Base-by-base conservation (phyloP, 495 filamentous ascomycete genomes). In the Bryoglossum gracile region DNA sequence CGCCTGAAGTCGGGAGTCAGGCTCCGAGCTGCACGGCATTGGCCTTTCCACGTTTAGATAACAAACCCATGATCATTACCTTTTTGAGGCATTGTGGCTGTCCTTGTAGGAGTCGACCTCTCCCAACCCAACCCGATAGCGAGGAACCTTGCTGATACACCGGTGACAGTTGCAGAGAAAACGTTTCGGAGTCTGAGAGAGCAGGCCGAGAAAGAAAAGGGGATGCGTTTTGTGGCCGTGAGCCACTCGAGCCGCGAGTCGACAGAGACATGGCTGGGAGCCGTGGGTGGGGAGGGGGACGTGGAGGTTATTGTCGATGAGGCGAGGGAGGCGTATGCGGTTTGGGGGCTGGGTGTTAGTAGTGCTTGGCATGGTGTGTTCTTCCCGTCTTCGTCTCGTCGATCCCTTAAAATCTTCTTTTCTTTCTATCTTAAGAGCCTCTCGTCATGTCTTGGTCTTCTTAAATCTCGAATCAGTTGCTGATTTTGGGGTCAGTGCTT, bases 11-110 rank as follows among this genome's bases (percentile, higher is more conserved):
- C 22, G 74, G 70, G 23, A 56, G 64, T 33, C 63, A 67, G 36
- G 78, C 79, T 3, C 80, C 77, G 3, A 61, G 56, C 4, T 64
- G 66, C 23, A 25, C 55, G 11, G 66, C 70, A 41, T 60, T 81
- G 5, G 41, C 37, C 1, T 64, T 81, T 4, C 74, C 74, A 0
- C 39, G 21, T 18, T 46, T 50, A 25, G 57, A 69, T 46, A 50
- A 46, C 3, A 73, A 70, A 53, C 72, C 76, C 1, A 69, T 67
- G 3, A 49, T 83, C 14, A 61, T 82, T 17, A 65, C 73, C 23
- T 84, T 83, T 57, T 60, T 84, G 3, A 64, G 80, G 21, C 77
- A 81, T 57, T 81, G 75, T 56, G 77, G 80, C 11, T 79, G 74
- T 66, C 79, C 77, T 6, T 82, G 76, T 77, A 64, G 42, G 69